A percentile compares a stretch with the other conserved stretches of the same genome.
Conservation (phyloP, 495 filamentous ascomycete species). For the Cudoniella acicularis region DNA sequence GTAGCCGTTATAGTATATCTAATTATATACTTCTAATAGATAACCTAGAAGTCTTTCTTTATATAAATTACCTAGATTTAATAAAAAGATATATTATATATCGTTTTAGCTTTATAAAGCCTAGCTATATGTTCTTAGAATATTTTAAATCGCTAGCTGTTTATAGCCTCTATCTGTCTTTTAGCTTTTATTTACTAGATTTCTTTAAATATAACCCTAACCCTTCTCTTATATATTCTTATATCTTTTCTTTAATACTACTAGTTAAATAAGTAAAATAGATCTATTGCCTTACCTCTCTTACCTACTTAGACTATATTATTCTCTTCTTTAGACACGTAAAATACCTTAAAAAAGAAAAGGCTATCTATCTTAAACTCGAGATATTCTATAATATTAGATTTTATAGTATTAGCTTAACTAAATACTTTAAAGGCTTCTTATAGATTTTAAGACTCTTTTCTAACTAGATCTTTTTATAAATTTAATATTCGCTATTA, state of each 20-base stretch:
- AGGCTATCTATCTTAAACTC: neutral
- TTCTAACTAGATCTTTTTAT: neutral
- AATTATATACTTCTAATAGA: conserved; percentile 40
- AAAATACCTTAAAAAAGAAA: neutral
- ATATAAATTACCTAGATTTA: neutral
- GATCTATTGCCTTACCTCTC: neutral
- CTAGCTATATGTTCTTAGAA: neutral
- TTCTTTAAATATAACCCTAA: neutral
- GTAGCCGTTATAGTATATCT: conserved; percentile 74
- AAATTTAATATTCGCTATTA: neutral
- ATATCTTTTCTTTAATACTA: neutral
- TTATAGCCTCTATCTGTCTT: neutral
- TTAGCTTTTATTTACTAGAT: neutral
- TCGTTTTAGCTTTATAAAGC: neutral
- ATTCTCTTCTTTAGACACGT: neutral
- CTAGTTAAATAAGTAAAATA: neutral
- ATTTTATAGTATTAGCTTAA: neutral
- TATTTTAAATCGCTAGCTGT: neutral
- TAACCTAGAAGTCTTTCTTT: neutral
- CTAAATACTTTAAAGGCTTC: neutral
- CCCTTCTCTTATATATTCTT: neutral
- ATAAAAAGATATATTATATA: neutral
- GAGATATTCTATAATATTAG: neutral
- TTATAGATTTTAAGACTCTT: neutral
- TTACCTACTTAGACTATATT: neutral